These are phyloP conservation scores for Fusarium acutatum DNA, from an alignment of 2,329 filamentous ascomycete species.

Conservation along the genomic window DNA sequence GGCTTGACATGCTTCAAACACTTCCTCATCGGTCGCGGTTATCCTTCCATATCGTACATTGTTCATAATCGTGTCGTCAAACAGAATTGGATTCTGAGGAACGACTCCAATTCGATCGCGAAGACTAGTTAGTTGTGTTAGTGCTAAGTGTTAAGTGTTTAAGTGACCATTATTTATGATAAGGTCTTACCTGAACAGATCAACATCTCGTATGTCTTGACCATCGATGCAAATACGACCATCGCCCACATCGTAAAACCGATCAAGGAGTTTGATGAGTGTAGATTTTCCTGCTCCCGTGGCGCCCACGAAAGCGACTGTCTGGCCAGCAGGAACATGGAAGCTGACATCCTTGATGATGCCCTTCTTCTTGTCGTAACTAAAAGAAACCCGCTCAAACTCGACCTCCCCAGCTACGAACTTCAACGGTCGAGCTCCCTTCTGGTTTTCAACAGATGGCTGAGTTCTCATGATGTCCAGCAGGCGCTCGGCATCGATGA, in stretches of 20 bases:
- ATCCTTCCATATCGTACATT: constrained; percentile 66
- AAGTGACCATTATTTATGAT: background rate
- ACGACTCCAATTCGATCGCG: constrained; percentile 65
- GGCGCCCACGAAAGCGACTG: constrained; percentile 67
- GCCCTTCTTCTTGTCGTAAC: constrained; percentile 66
- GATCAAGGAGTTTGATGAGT: constrained; percentile 65
- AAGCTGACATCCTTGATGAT: constrained; percentile 65
- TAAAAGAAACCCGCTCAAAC: constrained; percentile 65
- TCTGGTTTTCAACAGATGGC: constrained; percentile 62
- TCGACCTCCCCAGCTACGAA: constrained; percentile 63
- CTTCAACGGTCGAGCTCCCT: constrained; percentile 58
- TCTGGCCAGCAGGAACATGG: constrained; percentile 59
- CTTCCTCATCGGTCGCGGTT: constrained; percentile 63
- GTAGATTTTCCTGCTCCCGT: constrained; percentile 69
- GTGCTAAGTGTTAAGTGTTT: constrained; percentile 21
- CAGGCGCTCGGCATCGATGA: constrained; percentile 66
- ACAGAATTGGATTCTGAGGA: constrained; percentile 64
- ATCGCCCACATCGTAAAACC: constrained; percentile 65
- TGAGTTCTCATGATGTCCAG: constrained; percentile 67
- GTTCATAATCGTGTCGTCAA: constrained; percentile 67
- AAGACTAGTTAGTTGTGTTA: constrained; percentile 50
- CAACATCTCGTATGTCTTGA: constrained; percentile 64
- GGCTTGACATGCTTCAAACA: constrained; percentile 62
- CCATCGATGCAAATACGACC: constrained; percentile 65
- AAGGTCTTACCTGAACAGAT: constrained; percentile 54